Evolutionary conservation across 1,284 basidiomycete genomes (phyloP), one percentile per base, ranked within the genome.

Genomic region (Apiotrichum siamense): DNA sequence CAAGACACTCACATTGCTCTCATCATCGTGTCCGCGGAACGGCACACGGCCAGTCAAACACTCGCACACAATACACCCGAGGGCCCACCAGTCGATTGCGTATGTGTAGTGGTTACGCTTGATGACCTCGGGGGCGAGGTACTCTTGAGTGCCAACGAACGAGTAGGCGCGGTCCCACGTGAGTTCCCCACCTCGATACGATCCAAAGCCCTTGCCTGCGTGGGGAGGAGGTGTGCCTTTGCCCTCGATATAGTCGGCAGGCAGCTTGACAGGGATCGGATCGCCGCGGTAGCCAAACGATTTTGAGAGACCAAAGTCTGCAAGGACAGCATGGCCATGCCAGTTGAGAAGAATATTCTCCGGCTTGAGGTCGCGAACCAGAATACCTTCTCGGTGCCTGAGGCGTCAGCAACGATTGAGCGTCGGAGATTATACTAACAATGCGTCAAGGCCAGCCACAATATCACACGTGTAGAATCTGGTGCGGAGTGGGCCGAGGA

Each of bases 11-110:
- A 52, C 59, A 36, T 52, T 57, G 47, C 52, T 54, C 49, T 59
- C 57, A 23, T 51, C 54, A 20, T 53, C 57, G 26, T 49, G 42
- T 10, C 57, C 51, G 4, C 57, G 54, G 50, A 59, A 59, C 10
- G 57, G 57, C n/a, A 74, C 74, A 17, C 64, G 53, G 5, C 73
- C 73, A 13, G 70, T 64, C 45, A 74, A 54, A 83, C 94, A 93
- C 77, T 97, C 94, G 70, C 88, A 92, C 51, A 97, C 77, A 86
- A 97, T 96, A 55, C 92, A 97, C 18, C 93, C 93, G 64, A 96
- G 87, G 59, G 87, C 88, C 92, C 93, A 97, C 88, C 91, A 94
- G 70, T 97, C 93, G 20, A 94, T 90, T 62, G 93, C 88, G 66
- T 93, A 97, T 57, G 86, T 86, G 72, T 97, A 97, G 18, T 87